phyloP scores from a whole-genome alignment of 2,329 filamentous ascomycete genomes.

The Penicillium vulpinum region DNA sequence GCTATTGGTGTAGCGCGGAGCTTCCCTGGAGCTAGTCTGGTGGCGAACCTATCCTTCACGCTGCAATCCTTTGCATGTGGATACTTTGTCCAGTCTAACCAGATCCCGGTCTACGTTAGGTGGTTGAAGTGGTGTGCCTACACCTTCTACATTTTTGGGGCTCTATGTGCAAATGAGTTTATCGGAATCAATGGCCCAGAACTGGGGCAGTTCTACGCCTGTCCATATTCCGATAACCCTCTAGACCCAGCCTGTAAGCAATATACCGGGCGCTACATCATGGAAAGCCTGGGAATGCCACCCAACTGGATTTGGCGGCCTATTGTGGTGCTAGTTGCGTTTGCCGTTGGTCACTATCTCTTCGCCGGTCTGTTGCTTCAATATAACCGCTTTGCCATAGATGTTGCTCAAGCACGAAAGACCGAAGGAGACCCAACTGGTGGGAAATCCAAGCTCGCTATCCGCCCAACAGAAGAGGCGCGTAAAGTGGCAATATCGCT shows the following conservation, averaged over 20 bases:
- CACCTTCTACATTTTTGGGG: slow-evolving; percentile 64
- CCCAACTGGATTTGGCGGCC: slow-evolving; percentile 66
- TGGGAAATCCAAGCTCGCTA: slow-evolving; percentile 68
- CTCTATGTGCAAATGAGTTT: slow-evolving; percentile 72
- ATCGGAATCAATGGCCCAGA: slow-evolving; percentile 36
- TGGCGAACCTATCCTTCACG: slow-evolving; percentile 72
- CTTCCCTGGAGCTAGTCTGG: slow-evolving; percentile 69
- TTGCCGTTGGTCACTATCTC: slow-evolving; percentile 62
- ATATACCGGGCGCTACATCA: slow-evolving; percentile 69
- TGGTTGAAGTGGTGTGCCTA: slow-evolving; percentile 64
- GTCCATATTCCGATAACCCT: slow-evolving; percentile 62
- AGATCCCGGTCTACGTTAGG: slow-evolving; percentile 73
- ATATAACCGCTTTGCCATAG: slow-evolving; percentile 67
- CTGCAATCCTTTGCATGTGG: slow-evolving; percentile 73
- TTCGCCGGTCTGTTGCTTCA: slow-evolving; percentile 63
- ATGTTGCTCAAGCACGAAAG: slow-evolving; percentile 62
- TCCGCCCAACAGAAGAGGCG: slow-evolving; percentile 54
- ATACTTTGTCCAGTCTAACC: slow-evolving; percentile 72
- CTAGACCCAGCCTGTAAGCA: slow-evolving; percentile 65
- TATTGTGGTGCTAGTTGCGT: slow-evolving; percentile 63
- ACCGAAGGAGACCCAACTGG: slow-evolving; percentile 63
- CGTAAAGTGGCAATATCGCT: slow-evolving; percentile 66
- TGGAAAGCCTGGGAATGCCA: slow-evolving; percentile 68
- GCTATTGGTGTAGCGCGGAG: slow-evolving; percentile 66
- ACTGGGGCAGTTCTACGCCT: slow-evolving; percentile 69